Evolutionary conservation across 805 yeast species (phyloP), one percentile per base, ranked within the genome.

Genomic region (Pichia membranifaciens): DNA sequence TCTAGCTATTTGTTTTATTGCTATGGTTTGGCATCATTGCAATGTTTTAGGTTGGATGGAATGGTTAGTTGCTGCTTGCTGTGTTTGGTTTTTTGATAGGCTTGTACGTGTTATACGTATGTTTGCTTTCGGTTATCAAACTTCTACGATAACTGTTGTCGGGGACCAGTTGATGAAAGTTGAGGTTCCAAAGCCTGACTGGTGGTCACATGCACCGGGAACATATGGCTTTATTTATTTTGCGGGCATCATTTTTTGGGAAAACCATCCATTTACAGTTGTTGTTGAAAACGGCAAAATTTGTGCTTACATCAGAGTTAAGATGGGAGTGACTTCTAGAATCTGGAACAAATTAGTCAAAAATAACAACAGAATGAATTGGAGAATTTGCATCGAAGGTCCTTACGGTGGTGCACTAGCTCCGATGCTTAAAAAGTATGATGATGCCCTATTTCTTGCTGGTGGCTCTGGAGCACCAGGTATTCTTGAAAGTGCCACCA

Each of bases 401-500:
- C 89, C 90, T 2, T 84, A 85, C 57, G 50, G 51, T 21, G 49
- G 40, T 18, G 87, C 87, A 1, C 68, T 70, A 34, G 52, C 73
- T 3, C 59, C 76, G 4, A 75, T 81, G 2, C 65, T 78, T 15
- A 64, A 65, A 21, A 65, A 68, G 41, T 81, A 74, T 54, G 73
- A 77, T 38, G 70, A 73, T 44, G 71, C 77, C 4, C 63, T 81
- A 5, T 70, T 81, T 41, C 50, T 83, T 21, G 83, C 88, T 4
- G 89, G 87, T 38, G 91, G 91, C 20, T 74, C 76, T 43, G 91
- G 91, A 38, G 68, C 82, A 43, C 82, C 90, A 1, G 84, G 79
- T 16, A 64, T 73, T 25, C 62, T 66, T 41, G 68, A 71, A 18
- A 73, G 73, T 53, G 72, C 70, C 1, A 12, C 39, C 1, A 38